A percentile compares a stretch with the other conserved stretches of the same genome.
Evolutionary conservation across 2,329 filamentous ascomycete species (phyloP).

Genomic region (Colletotrichum musicola): DNA sequence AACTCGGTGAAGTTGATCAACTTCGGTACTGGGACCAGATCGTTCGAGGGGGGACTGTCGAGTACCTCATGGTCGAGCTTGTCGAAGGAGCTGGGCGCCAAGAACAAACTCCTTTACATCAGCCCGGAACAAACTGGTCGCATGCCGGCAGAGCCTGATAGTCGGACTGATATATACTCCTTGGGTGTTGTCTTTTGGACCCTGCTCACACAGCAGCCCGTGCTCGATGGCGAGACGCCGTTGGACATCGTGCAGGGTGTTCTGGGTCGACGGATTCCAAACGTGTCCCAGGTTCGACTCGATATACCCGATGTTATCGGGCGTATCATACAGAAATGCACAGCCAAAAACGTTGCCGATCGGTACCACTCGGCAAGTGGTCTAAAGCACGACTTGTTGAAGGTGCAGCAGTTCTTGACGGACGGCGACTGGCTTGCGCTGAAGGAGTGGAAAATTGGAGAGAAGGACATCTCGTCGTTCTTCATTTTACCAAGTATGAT

Average conservation of each 20-base stretch:
- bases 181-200: constrained; percentile 92
- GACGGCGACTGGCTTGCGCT: constrained; percentile 80
- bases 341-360: constrained; percentile 86
- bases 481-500: constrained; percentile 87
- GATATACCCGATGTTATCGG: constrained; percentile 89
- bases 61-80: constrained; percentile 89
- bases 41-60: constrained; percentile 89
- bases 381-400: constrained; percentile 82
- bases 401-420: constrained; percentile 79
- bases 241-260: constrained; percentile 94
- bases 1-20: constrained; percentile 83
- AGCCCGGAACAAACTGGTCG: constrained; percentile 95
- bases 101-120: constrained; percentile 91
- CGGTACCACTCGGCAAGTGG: constrained; percentile 92
- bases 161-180: constrained; percentile 92
- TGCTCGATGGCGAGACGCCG: constrained; percentile 83
- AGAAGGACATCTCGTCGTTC: constrained; percentile 91
- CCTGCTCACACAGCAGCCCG: constrained; percentile 81
- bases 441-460: constrained; percentile 80
- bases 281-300: constrained; percentile 80
- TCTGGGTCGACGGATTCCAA: constrained; percentile 81
- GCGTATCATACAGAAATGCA: constrained; percentile 90
- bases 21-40: constrained; percentile 86
- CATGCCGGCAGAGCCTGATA: constrained; percentile 92
- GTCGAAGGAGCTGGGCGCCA: constrained; percentile 86